A percentile compares a stretch with the other conserved stretches of the same genome.
phyloP scores from a whole-genome alignment of 345 rosid species.

The Brassica napus region DNA sequence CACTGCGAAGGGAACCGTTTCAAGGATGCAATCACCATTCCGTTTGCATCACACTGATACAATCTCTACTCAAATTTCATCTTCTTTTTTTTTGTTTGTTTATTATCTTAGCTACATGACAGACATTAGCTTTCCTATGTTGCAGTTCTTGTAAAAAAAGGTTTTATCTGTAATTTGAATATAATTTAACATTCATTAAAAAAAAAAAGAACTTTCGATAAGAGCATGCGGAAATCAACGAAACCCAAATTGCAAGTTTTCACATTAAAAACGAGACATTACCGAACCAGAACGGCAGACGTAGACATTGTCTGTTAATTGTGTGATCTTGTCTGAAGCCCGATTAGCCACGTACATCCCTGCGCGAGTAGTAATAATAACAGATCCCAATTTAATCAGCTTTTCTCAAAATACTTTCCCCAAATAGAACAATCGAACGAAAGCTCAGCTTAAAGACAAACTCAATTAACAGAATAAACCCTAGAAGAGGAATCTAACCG shows the following conservation, averaged over 20 bases:
- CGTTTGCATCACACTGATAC: too few relatives aligned
- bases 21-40: too few relatives aligned
- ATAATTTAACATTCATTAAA: too few relatives aligned
- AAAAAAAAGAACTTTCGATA: neutral
- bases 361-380: constrained; percentile 28
- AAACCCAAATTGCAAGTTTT: neutral
- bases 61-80: too few relatives aligned
- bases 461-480: neutral
- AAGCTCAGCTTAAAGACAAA: neutral
- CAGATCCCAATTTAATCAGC: constrained; percentile 21
- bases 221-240: neutral
- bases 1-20: too few relatives aligned
- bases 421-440: neutral
- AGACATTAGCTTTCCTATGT: too few relatives aligned
- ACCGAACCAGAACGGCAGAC: constrained; percentile 99
- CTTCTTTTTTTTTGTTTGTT: too few relatives aligned
- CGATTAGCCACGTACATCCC: constrained; percentile 94
- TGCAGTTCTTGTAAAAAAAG: too few relatives aligned
- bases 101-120: too few relatives aligned
- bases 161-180: too few relatives aligned
- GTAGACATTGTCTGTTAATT: constrained; percentile 95
- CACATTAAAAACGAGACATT: constrained; percentile 13
- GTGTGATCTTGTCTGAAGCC: constrained; percentile 92
- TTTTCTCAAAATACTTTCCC: neutral
- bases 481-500: constrained; percentile 45